Base-by-base conservation (phyloP, 148 eudicot genomes). In the Oxyria digyna region DNA sequence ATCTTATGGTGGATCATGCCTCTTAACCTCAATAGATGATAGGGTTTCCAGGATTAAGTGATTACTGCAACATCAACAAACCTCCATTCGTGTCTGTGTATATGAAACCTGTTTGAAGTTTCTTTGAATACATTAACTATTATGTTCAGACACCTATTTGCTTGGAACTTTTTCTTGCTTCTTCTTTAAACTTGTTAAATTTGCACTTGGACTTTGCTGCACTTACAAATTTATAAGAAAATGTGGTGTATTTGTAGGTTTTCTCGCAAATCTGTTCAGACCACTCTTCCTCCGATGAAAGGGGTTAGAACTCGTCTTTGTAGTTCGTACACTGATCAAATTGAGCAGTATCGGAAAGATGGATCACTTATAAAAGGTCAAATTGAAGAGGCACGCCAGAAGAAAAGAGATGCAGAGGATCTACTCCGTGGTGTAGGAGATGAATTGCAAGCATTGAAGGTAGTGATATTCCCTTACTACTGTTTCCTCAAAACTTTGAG, bases 221-320 rank as follows among this genome's bases (percentile, higher is more conserved):
- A 27, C 65, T 29, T 59, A 31, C 14, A 17, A 9, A 8, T 54
- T 23, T 24, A 24, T 54, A 57, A 57, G n/a, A 27, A 27, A 29
- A n/a, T 59, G 37, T 29, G 15, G 38, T 59, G 37, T 59, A 31
- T 59, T 74, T 26, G 27, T 72, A 94, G 99, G 99, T 94, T 94
- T 80, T 88, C 84, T 67, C 99, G 99, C 59, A 87, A 86, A 66
- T 77, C 86, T 71, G 87, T 85, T 72, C 87, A 94, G 74, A 88
- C 97, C 23, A 76, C 81, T 76, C 93, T 94, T 71, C 98, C 99
- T 41, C 97, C 97, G 17, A 77, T 80, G 76, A 90, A 75, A 82
- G 78, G 69, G 73, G 68, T 72, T 32, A 80, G 91, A 81, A 64
- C 77, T 71, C 86, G 99, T 38, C 92, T 94, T 42, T 87, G 84